phyloP scores from a whole-genome alignment of 495 filamentous ascomycete genomes.

The Collariella sp. region DNA sequence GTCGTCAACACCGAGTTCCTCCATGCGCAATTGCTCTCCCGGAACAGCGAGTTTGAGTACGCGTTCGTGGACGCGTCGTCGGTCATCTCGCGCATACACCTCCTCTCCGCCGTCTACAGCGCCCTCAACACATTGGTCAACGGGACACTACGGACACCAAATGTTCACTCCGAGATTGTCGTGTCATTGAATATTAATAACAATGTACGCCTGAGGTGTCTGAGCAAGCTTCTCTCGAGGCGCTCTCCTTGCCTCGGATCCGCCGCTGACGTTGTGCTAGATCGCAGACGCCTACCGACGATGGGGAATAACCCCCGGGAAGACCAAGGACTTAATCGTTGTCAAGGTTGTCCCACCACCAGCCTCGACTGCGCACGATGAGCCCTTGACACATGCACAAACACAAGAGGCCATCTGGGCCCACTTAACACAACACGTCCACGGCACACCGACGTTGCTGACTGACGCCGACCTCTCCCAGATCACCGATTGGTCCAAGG shows the following conservation, averaged over 20 bases:
- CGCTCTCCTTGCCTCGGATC: too few relatives aligned
- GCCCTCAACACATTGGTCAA: constrained; percentile 57
- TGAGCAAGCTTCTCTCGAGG: too few relatives aligned
- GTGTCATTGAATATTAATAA: constrained; percentile 74
- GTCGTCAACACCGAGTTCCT: constrained; percentile 70
- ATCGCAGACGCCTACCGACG: constrained; percentile 85
- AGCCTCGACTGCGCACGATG: background rate
- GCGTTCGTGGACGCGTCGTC: constrained; percentile 80
- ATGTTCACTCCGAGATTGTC: constrained; percentile 91
- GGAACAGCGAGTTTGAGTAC: constrained; percentile 81
- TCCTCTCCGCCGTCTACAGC: constrained; percentile 67
- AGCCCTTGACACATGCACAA: constrained; percentile 10
- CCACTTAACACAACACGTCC: constrained; percentile 54
- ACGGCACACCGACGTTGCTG: constrained; percentile 55
- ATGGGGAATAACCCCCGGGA: constrained; percentile 64
- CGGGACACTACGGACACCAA: constrained; percentile 61
- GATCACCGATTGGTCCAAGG: constrained; percentile 55
- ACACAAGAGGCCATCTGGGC: constrained; percentile 48
- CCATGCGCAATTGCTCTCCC: constrained; percentile 67
- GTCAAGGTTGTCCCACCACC: constrained; percentile 53
- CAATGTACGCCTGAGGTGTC: constrained; percentile 49
- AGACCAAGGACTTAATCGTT: constrained; percentile 59
- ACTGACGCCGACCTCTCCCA: constrained; percentile 51
- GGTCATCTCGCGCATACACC: constrained; percentile 58
- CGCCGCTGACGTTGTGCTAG: constrained; percentile 34